Conservation (phyloP, 495 filamentous ascomycete genomes). For the Podospora australis region DNA sequence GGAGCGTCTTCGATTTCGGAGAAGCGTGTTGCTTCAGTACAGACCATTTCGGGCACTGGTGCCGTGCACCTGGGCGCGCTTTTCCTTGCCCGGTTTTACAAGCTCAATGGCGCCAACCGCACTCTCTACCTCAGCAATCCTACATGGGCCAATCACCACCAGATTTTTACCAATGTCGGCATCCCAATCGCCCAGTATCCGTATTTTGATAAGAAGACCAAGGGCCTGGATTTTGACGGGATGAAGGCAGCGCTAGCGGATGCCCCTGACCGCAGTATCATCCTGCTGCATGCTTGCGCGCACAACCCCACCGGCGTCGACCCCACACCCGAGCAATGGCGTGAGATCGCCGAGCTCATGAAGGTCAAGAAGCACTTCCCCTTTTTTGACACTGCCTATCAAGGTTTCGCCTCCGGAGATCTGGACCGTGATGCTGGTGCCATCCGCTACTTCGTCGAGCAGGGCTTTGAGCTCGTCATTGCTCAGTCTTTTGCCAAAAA, state of each 20-base stretch:
- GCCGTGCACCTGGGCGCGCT: slow-evolving; percentile 82
- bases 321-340: slow-evolving; percentile 91
- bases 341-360: slow-evolving; percentile 72
- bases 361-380: slow-evolving; percentile 78
- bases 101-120: slow-evolving; percentile 57
- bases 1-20: slow-evolving; percentile 77
- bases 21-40: slow-evolving; percentile 66
- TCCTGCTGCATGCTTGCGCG: slow-evolving; percentile 93
- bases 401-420: slow-evolving; percentile 94
- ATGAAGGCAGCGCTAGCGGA: slow-evolving; percentile 62
- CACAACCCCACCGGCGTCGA: slow-evolving; percentile 99
- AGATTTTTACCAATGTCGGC: slow-evolving; percentile 92
- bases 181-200: slow-evolving; percentile 77
- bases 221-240: slow-evolving; percentile 84
- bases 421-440: slow-evolving; percentile 81
- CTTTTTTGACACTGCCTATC: slow-evolving; percentile 98
- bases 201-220: slow-evolving; percentile 82
- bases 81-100: slow-evolving; percentile 77
- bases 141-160: slow-evolving; percentile 98
- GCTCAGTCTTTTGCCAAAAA: slow-evolving; percentile 99
- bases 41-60: slow-evolving; percentile 89
- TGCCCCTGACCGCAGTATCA: slow-evolving; percentile 71
- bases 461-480: slow-evolving; percentile 92
- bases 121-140: slow-evolving; percentile 84
- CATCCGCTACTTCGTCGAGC: slow-evolving; percentile 84